Conservation (phyloP, 1,284 basidiomycete genomes). For the Rhodofomes roseus region DNA sequence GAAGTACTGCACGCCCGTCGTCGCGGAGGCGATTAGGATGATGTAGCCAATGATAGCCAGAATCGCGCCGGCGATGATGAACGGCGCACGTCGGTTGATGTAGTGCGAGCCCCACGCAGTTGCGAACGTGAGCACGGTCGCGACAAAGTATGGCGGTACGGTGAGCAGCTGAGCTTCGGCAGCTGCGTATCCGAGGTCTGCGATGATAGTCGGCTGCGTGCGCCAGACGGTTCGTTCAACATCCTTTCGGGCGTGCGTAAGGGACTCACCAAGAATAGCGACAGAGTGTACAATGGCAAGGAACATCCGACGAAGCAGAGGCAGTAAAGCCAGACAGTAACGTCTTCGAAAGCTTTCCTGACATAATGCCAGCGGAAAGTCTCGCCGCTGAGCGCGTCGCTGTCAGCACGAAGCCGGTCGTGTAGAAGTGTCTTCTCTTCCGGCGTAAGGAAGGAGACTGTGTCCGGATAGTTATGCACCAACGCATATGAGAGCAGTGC, state of each 20-base stretch:
- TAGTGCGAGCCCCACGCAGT: conserved; percentile 27
- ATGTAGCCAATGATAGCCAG: conserved; percentile 64
- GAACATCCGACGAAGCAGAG: conserved; percentile 65
- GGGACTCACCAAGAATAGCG: conserved; percentile 10
- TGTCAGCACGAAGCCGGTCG: conserved; percentile 27
- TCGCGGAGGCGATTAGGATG: conserved; percentile 48
- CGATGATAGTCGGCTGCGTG: conserved; percentile 55
- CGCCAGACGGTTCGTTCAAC: neutral
- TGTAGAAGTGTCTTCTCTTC: conserved; percentile 29
- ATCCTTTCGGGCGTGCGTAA: neutral
- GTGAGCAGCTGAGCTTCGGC: conserved; percentile 52
- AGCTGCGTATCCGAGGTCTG: conserved; percentile 31
- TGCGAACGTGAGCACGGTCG: conserved; percentile 42
- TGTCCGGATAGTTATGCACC: conserved; percentile 34
- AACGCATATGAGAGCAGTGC: conserved; percentile 31
- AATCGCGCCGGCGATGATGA: conserved; percentile 52
- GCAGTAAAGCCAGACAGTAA: conserved; percentile 51
- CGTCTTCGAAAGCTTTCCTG: conserved; percentile 17
- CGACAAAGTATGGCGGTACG: conserved; percentile 41
- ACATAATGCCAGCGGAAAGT: conserved; percentile 23
- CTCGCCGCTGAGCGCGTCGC: conserved; percentile 17
- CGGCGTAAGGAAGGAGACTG: conserved; percentile 28
- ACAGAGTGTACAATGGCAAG: conserved; percentile 44
- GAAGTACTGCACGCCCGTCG: conserved; percentile 12
- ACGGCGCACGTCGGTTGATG: conserved; percentile 44